Conservation (phyloP, 371 early-diverging fungal genomes). For the Synchytrium microbalum region DNA sequence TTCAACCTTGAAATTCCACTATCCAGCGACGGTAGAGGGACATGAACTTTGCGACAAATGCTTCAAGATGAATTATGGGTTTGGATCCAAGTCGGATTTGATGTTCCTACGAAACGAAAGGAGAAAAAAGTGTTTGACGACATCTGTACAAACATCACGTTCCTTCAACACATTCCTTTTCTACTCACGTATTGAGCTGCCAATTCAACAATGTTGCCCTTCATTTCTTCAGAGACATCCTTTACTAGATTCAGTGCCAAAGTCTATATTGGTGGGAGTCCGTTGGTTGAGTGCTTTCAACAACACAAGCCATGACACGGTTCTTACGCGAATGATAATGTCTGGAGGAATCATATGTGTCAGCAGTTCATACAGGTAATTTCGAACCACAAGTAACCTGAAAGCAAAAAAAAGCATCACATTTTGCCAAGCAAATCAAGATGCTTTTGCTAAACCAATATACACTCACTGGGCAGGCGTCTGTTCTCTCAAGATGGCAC, state of each 20-base stretch:
- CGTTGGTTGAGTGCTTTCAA: not conserved
- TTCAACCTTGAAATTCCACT: constrained; percentile 20
- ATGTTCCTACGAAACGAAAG: constrained; percentile 56
- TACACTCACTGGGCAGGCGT: constrained; percentile 34
- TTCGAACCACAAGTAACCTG: constrained; percentile 65
- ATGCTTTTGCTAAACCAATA: not conserved
- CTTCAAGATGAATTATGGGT: constrained; percentile 96
- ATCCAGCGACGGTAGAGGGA: constrained; percentile 48
- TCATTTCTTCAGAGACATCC: constrained; percentile 54
- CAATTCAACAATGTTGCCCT: constrained; percentile 54
- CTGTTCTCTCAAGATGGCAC: constrained; percentile 64
- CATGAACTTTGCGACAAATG: constrained; percentile 90
- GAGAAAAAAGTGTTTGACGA: not conserved
- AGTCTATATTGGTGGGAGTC: constrained; percentile 29
- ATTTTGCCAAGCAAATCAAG: not conserved
- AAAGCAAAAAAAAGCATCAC: not conserved
- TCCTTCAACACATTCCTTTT: not conserved
- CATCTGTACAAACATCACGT: not conserved
- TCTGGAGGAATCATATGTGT: constrained; percentile 83
- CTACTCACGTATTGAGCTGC: constrained; percentile 73
- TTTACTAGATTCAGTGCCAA: constrained; percentile 63
- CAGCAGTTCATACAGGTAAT: constrained; percentile 77
- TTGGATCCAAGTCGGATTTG: constrained; percentile 82
- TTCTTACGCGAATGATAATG: constrained; percentile 63
- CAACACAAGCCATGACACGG: not conserved